A percentile compares a stretch with the other conserved stretches of the same genome.
phyloP scores from a whole-genome alignment of 1,139 yeast genomes.

The Geotrichum carabidarum region DNA sequence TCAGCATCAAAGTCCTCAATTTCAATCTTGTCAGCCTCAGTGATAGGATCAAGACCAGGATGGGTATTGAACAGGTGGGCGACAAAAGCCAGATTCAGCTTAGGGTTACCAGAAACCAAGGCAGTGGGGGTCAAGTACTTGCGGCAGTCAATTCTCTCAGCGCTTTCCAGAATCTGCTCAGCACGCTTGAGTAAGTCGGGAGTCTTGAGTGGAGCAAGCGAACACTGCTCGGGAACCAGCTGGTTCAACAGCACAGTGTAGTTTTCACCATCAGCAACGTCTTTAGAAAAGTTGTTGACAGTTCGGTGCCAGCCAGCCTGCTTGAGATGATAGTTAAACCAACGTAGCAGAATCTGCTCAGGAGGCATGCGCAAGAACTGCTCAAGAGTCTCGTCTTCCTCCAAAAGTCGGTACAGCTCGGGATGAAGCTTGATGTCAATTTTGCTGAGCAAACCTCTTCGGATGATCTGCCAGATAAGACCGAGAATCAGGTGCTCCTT shows the following conservation, averaged over 20 bases:
- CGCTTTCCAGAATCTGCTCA: slow-evolving; percentile 74
- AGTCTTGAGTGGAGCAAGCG: slow-evolving; percentile 73
- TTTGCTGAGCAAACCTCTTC: slow-evolving; percentile 89
- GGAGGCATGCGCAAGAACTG: slow-evolving; percentile 96
- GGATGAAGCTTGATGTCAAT: slow-evolving; percentile 96
- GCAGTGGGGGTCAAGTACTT: slow-evolving; percentile 92
- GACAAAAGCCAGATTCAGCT: slow-evolving; percentile 91
- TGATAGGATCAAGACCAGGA: slow-evolving; percentile 95
- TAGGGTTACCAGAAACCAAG: slow-evolving; percentile 92
- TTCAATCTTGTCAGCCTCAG: slow-evolving; percentile 83
- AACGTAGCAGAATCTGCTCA: slow-evolving; percentile 90
- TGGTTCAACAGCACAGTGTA: slow-evolving; percentile 86
- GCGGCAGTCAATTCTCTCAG: slow-evolving; percentile 87
- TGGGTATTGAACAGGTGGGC: slow-evolving; percentile 94
- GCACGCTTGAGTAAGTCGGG: slow-evolving; percentile 72
- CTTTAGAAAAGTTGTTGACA: slow-evolving; percentile 79
- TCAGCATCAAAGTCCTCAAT: slow-evolving; percentile 92
- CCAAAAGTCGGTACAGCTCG: slow-evolving; percentile 86
- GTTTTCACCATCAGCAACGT: slow-evolving; percentile 91
- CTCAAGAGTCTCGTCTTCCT: slow-evolving; percentile 95
- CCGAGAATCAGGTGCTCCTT: slow-evolving; percentile 94
- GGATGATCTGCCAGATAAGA: slow-evolving; percentile 94
- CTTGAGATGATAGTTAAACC: slow-evolving; percentile 95
- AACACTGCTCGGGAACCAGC: slow-evolving; percentile 78
- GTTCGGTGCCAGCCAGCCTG: slow-evolving; percentile 89